Conservation (phyloP, 208 protist species). For the Trypanosoma mega region DNA sequence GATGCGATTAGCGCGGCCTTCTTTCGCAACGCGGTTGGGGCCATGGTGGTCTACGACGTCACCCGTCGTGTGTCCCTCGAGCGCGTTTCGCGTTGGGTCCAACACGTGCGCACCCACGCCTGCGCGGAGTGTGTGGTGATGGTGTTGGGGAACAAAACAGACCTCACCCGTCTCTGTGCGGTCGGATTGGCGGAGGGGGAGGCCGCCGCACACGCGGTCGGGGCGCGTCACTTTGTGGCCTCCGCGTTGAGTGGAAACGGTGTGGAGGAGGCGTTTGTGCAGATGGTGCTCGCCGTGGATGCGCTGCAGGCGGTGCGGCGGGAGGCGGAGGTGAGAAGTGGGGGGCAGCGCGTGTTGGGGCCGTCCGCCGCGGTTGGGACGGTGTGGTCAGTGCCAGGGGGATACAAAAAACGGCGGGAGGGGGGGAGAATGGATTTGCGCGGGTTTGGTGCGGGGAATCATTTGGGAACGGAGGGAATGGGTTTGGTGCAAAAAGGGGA, state of each 20-base stretch:
- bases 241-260: slow-evolving; percentile 39
- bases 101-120: slow-evolving; percentile 30
- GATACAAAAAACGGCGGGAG: not conserved
- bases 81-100: slow-evolving; percentile 36
- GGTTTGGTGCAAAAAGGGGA: no score
- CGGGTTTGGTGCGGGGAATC: slow-evolving; percentile 35
- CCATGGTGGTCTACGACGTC: slow-evolving; percentile 50
- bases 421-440: slow-evolving; percentile 39
- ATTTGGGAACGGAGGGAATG: no score
- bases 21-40: slow-evolving; percentile 49
- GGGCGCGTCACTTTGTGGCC: slow-evolving; percentile 41
- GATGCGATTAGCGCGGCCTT: slow-evolving; percentile 42
- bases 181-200: slow-evolving; percentile 30
- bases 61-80: slow-evolving; percentile 34
- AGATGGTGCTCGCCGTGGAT: slow-evolving; percentile 41
- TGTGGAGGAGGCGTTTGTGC: slow-evolving; percentile 44
- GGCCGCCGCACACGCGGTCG: slow-evolving; percentile 36
- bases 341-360: not conserved
- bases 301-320: slow-evolving; percentile 35
- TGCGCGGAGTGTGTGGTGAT: slow-evolving; percentile 44
- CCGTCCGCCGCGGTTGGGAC: not conserved
- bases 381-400: not conserved
- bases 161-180: slow-evolving; percentile 19
- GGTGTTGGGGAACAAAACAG: slow-evolving; percentile 46
- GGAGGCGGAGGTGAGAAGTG: not conserved